Percentiles rank a stretch among this genome's conserved stretches.
phyloP scores from a whole-genome alignment of 768 basidiomycete species.

The Phlebiopsis flavidoalba region DNA sequence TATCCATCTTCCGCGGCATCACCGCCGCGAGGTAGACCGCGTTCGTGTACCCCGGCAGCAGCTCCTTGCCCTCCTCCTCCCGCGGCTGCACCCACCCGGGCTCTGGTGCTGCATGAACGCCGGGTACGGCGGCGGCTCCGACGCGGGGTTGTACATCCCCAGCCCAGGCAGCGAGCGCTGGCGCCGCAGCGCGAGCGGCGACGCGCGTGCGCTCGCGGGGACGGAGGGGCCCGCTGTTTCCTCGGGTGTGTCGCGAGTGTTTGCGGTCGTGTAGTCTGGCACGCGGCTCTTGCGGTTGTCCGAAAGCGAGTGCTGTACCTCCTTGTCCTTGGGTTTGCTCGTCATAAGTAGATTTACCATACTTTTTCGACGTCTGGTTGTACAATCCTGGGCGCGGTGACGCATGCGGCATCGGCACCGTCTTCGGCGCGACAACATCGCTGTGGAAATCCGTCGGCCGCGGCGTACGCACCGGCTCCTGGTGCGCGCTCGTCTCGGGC shows the following conservation, averaged over 20 bases:
- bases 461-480: slow-evolving; percentile 18
- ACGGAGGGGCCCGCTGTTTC: background rate
- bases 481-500: slow-evolving; percentile 2
- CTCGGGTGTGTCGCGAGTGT: background rate
- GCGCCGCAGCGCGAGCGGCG: slow-evolving; percentile 42
- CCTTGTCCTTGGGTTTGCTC: slow-evolving; percentile 15
- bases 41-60: slow-evolving; percentile 79
- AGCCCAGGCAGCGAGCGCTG: slow-evolving; percentile 73
- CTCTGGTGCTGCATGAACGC: slow-evolving; percentile 29
- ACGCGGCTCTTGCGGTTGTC: slow-evolving; percentile 8
- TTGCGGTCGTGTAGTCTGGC: background rate
- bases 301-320: background rate
- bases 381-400: slow-evolving; percentile 42
- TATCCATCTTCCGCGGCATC: slow-evolving; percentile 92
- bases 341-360: slow-evolving; percentile 48
- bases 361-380: slow-evolving; percentile 57
- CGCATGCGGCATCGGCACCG: slow-evolving; percentile 22
- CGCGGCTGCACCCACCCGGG: slow-evolving; percentile 33
- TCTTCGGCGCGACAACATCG: slow-evolving; percentile 9
- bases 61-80: slow-evolving; percentile 84
- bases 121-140: slow-evolving; percentile 68
- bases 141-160: slow-evolving; percentile 50
- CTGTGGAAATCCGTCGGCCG: slow-evolving; percentile 18
- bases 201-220: background rate
- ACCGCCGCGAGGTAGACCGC: slow-evolving; percentile 72